Base-by-base conservation (phyloP, 2,329 filamentous ascomycete species). In the Didymella exigua region DNA sequence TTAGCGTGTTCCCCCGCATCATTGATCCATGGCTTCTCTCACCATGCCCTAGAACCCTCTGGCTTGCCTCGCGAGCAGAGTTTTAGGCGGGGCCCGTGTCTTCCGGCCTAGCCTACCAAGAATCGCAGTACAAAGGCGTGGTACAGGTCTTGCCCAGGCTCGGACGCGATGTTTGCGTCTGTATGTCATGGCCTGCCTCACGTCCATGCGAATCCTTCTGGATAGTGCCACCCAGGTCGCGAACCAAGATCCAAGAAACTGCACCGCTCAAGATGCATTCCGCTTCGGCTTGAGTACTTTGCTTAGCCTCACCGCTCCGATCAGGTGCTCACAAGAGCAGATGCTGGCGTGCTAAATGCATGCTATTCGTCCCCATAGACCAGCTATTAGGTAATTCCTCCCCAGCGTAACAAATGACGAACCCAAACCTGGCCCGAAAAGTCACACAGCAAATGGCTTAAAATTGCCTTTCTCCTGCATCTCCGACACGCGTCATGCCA, bases 361-460 rank as follows among this genome's bases (percentile, higher is more conserved):
- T 66, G 57, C 68, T 62, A 73, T 73, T 73, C 66, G 70, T 67
- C 56, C 61, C 56, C 47, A 47, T 46, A 31, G 38, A 42, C 54
- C 67, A 57, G 61, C 69, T 67, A 74, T 74, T 74, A 74, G 62
- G 66, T 74, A 74, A 74, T 67, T 67, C 48, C 61, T 59, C 60
- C 59, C 63, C 66, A 63, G 60, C 56, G 61, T 61, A 60, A 59
- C 64, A 46, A 49, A 65, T 66, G 65, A 69, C 60, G 61, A 62
- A 44, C 29, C 53, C 59, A 58, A 65, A 61, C 53, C 57, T 53
- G 60, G 58, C 60, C 61, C 41, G 54, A 49, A 61, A 58, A 47
- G 60, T 72, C 63, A 62, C 64, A 70, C 70, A 71, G 58, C 44
- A 56, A 58, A 54, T 54, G 49, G 56, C 54, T 54, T 37, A 61